phyloP scores from a whole-genome alignment of 1,284 basidiomycete species.

The Cryptococcus sp. region DNA sequence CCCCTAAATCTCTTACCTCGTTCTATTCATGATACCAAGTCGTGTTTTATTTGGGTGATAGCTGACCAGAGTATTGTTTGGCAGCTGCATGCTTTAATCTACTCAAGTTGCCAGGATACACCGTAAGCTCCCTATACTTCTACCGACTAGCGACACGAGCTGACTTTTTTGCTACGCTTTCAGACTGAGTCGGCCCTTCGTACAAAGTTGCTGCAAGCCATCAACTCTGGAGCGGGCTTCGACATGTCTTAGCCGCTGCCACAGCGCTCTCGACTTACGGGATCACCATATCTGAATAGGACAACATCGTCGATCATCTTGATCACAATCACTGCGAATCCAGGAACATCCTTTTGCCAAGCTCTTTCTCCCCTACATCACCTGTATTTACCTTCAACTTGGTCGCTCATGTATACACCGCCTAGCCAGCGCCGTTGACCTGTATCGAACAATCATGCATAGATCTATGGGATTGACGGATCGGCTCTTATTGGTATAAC shows the following conservation, averaged over 20 bases:
- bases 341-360: no score
- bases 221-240: constrained; percentile 81
- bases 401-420: background rate
- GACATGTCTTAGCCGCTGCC: constrained; percentile 63
- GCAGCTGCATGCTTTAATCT: constrained; percentile 73
- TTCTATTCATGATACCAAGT: background rate
- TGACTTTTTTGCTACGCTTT: background rate
- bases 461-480: no score
- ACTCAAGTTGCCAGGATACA: constrained; percentile 60
- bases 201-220: constrained; percentile 81
- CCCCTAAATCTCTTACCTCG: no score
- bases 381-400: no score
- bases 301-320: no score
- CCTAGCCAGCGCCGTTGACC: background rate
- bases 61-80: background rate
- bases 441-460: background rate
- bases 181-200: constrained; percentile 63
- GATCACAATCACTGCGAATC: no score
- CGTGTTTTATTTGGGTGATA: background rate
- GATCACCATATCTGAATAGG: background rate
- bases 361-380: no score
- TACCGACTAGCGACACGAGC: background rate
- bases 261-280: no score
- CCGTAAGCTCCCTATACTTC: constrained; percentile 15
- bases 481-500: no score